These are phyloP conservation scores for Hericium coralloides DNA, from an alignment of 768 basidiomycete genomes.

Conservation along the genomic window DNA sequence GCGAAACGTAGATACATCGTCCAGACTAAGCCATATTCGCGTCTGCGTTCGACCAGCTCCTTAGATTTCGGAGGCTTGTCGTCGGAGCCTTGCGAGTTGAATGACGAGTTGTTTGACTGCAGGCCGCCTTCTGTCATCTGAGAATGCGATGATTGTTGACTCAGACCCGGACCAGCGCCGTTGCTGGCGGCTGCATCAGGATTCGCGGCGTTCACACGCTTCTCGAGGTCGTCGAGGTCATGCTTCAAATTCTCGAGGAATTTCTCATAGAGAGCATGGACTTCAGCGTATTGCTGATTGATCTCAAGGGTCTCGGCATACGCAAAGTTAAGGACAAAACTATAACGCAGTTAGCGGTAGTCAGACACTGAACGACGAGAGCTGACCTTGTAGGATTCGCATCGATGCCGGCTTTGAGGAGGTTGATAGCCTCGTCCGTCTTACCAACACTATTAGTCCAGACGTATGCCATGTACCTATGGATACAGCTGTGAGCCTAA, in stretches of 20 bases:
- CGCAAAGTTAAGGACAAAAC: conserved; percentile 87
- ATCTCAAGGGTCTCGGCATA: conserved; percentile 67
- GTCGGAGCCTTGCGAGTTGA: conserved; percentile 41
- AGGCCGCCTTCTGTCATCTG: neutral
- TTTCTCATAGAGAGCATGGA: conserved; percentile 63
- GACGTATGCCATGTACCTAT: conserved; percentile 87
- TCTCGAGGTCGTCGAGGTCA: conserved; percentile 56
- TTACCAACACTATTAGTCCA: conserved; percentile 74
- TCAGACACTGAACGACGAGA: conserved; percentile 10
- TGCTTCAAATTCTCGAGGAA: conserved; percentile 58
- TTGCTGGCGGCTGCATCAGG: conserved; percentile 28
- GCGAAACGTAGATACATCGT: conserved; percentile 94
- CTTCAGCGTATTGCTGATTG: conserved; percentile 55
- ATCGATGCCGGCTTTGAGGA: conserved; percentile 77
- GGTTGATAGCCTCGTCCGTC: conserved; percentile 71
- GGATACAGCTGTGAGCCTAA: neutral
- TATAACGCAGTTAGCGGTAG: conserved; percentile 22
- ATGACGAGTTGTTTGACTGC: conserved; percentile 17
- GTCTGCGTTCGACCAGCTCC: conserved; percentile 49
- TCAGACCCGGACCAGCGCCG: conserved; percentile 15
- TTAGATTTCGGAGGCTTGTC: conserved; percentile 45
- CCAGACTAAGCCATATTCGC: conserved; percentile 71
- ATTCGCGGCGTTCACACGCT: conserved; percentile 22
- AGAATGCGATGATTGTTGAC: too few species aligned
- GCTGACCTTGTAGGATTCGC: conserved; percentile 74